Base-by-base conservation (phyloP, 164 flowering plant species). In the Chloranthus sessilifolius region DNA sequence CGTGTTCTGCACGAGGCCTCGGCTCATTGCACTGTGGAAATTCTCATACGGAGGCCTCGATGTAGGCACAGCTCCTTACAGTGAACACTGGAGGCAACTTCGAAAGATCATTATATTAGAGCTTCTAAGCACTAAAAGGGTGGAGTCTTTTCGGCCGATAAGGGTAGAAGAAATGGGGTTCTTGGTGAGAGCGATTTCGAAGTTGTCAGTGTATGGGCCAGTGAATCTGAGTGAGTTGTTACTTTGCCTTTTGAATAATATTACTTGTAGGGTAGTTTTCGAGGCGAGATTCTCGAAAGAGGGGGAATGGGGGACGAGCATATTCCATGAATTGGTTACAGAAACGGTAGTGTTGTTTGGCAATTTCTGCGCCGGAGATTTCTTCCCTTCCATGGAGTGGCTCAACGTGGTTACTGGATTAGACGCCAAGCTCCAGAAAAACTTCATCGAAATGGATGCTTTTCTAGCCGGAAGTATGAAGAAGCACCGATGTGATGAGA, bases 361-460 rank as follows among this genome's bases (percentile, higher is more conserved):
- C 2, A 50, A 46, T 7, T 65, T 67, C 27, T 43, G 12, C 43
- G 12, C 64, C 4, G 52, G 71, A 6, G 82, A 77, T 31, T 67
- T 51, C 34, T 58, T 69, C 23, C 77, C 82, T 12, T 50, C 50
- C 52, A 15, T 67, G 43, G 29, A 58, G 6, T 77, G 79, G 79
- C 11, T 77, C 7, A 64, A 70, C 54, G 66, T 48, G 52, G 16
- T 77, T 17, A 55, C 40, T 34, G 76, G 76, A 3, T 7, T 30
- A 10, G 27, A 31, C 0, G 27, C 46, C 8, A 47, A 57, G 30
- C 50, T 76, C 0, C 62, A 67, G 30, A 60, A 49, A 40, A 62
- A 6, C 21, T 77, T 66, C 35, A 14, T 5, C 25, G 39, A 51
- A 5, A 7, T 66, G 62, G 71, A 74, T 27, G 4, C 5, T 16